These are phyloP conservation scores for Coemansia reversa DNA, from an alignment of 192 early-diverging fungal species.

Conservation along the genomic window DNA sequence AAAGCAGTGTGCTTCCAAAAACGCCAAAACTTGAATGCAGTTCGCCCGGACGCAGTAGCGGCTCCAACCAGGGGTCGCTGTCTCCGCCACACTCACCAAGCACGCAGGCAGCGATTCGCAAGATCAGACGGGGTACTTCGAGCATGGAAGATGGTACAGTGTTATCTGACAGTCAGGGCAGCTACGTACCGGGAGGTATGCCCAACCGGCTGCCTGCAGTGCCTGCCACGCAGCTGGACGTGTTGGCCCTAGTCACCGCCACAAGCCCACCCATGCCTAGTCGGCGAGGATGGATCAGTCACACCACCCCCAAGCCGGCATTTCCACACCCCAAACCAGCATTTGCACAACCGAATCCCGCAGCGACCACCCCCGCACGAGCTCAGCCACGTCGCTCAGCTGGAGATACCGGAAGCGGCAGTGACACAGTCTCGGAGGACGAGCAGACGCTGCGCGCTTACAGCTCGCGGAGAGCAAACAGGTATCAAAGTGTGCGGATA, in stretches of 20 bases:
- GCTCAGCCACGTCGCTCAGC: constrained; percentile 5
- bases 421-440: constrained; percentile 52
- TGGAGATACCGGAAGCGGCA: constrained; percentile 17
- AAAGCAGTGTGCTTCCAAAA: background rate
- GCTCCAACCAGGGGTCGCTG: constrained; percentile 12
- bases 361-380: background rate
- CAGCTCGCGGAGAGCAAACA: constrained; percentile 31
- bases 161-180: background rate
- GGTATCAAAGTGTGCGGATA: constrained; percentile 28
- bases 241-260: constrained; percentile 50
- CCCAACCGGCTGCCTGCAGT: constrained; percentile 18
- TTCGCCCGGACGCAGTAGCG: background rate
- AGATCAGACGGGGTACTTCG: constrained; percentile 6
- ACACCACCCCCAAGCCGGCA: constrained; percentile 33
- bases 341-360: background rate
- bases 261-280: constrained; percentile 56
- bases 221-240: constrained; percentile 50
- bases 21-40: constrained; percentile 10
- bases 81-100: constrained; percentile 46
- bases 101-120: constrained; percentile 37
- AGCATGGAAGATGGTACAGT: background rate
- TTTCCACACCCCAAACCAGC: background rate
- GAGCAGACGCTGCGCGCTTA: constrained; percentile 43
- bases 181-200: background rate
- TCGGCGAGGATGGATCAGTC: constrained; percentile 34